phyloP scores from a whole-genome alignment of 106 monocot genomes.

The Acorus calamus region DNA sequence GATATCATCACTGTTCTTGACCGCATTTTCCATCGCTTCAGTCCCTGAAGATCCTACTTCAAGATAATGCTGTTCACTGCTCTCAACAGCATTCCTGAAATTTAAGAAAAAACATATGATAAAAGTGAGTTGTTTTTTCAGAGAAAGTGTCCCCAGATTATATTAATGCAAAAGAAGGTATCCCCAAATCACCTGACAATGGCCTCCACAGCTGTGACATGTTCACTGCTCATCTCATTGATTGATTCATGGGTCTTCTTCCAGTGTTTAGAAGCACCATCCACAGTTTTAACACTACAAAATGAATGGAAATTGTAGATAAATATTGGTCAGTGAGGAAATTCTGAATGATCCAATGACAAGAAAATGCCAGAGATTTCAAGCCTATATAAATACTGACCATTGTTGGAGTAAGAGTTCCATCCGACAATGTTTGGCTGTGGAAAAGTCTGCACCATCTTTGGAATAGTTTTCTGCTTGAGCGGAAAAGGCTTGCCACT shows the following conservation, averaged over 20 bases:
- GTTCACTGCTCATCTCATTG: no score
- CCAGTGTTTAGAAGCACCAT: no score
- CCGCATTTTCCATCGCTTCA: conserved; percentile 38
- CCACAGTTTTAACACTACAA: no score
- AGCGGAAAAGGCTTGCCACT: conserved; percentile 62
- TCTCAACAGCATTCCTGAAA: conserved; percentile 37
- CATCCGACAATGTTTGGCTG: conserved; percentile 81
- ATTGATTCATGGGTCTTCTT: no score
- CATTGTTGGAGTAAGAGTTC: conserved; percentile 54
- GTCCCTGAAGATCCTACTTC: conserved; percentile 38
- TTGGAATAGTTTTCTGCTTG: conserved; percentile 37
- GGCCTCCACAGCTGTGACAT: conserved; percentile 17
- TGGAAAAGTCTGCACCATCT: conserved; percentile 52
- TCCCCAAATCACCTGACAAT: conserved; percentile 40
- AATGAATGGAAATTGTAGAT: no score
- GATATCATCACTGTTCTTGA: conserved; percentile 29
- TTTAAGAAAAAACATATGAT: background rate
- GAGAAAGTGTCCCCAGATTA: background rate
- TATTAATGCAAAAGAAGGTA: background rate
- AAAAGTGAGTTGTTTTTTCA: no score
- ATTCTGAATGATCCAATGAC: no score
- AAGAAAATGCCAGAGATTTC: no score
- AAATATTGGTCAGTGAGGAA: no score
- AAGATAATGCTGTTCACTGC: conserved; percentile 57
- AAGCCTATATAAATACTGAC: conserved; percentile 13